Percentiles rank a stretch among this genome's conserved stretches.
phyloP scores from a whole-genome alignment of 2,329 filamentous ascomycete species.

The Sphaerulina populicola region DNA sequence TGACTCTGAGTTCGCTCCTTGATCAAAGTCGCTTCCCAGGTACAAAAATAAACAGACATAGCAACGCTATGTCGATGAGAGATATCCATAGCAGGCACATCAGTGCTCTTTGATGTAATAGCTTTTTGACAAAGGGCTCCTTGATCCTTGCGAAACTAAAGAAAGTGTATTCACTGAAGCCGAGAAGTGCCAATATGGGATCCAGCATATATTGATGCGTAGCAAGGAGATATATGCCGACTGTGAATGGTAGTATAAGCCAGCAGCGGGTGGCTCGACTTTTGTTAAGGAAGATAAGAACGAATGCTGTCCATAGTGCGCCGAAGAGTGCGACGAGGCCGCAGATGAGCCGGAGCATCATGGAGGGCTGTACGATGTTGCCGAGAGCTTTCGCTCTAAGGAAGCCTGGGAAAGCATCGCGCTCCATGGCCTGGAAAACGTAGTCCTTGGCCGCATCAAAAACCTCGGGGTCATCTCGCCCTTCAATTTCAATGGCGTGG shows the following conservation, averaged over 20 bases:
- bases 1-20: background rate
- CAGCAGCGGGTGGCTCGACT: constrained; percentile 67
- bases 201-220: constrained; percentile 96
- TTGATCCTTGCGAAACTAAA: constrained; percentile 82
- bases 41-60: constrained; percentile 87
- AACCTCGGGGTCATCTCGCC: constrained; percentile 90
- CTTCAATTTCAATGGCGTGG: constrained; percentile 77
- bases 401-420: constrained; percentile 97
- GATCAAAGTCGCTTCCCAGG: constrained; percentile 69
- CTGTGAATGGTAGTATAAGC: constrained; percentile 85
- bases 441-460: constrained; percentile 98
- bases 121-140: constrained; percentile 78
- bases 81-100: constrained; percentile 71
- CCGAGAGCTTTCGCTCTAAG: constrained; percentile 89
- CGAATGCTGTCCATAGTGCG: constrained; percentile 87
- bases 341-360: constrained; percentile 75
- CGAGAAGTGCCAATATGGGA: constrained; percentile 77
- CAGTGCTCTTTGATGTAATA: constrained; percentile 72
- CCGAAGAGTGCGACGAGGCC: constrained; percentile 82
- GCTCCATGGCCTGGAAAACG: constrained; percentile 98
- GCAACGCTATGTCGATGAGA: constrained; percentile 70
- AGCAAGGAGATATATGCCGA: constrained; percentile 79
- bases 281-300: constrained; percentile 83
- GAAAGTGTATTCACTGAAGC: constrained; percentile 91
- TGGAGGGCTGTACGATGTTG: constrained; percentile 85